These are phyloP conservation scores for Bathelium albidoporum DNA, from an alignment of 495 filamentous ascomycete species.

Conservation along the genomic window DNA sequence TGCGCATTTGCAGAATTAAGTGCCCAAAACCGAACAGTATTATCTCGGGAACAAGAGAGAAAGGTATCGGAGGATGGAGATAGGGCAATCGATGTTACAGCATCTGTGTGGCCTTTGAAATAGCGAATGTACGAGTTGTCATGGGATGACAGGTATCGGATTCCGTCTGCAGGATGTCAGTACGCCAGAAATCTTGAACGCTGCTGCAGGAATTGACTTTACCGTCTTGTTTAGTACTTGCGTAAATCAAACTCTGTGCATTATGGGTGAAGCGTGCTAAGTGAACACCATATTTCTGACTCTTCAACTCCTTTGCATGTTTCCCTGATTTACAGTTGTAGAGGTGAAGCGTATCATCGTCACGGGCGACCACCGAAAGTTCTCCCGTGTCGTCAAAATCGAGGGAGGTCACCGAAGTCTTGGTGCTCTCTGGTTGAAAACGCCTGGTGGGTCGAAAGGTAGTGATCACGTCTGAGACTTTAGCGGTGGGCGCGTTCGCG, in stretches of 20 bases:
- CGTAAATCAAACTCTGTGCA: constrained; percentile 78
- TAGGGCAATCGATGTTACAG: constrained; percentile 70
- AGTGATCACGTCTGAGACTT: constrained; percentile 29
- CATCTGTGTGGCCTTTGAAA: constrained; percentile 74
- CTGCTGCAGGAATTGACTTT: constrained; percentile 11
- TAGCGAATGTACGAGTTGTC: constrained; percentile 93
- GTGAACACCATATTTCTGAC: constrained; percentile 91
- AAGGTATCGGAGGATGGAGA: constrained; percentile 74
- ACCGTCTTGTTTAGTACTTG: constrained; percentile 89
- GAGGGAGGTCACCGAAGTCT: constrained; percentile 57
- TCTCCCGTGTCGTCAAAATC: constrained; percentile 95
- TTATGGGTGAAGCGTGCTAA: constrained; percentile 91
- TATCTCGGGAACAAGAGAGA: constrained; percentile 79
- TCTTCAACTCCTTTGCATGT: constrained; percentile 69
- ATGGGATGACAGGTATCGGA: constrained; percentile 85
- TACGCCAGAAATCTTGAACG: constrained; percentile 5
- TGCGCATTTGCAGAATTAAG: constrained; percentile 59
- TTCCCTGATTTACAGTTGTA: constrained; percentile 87
- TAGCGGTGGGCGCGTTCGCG: constrained; percentile 18
- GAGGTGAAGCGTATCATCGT: constrained; percentile 88
- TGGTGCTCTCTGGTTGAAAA: constrained; percentile 37
- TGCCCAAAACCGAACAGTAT: constrained; percentile 83
- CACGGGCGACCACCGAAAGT: constrained; percentile 72
- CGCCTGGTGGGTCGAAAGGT: constrained; percentile 28
- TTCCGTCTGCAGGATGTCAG: constrained; percentile 47